Evolutionary conservation across 169 alveolate species (phyloP).

Genomic region (Eimeria brunetti): DNA sequence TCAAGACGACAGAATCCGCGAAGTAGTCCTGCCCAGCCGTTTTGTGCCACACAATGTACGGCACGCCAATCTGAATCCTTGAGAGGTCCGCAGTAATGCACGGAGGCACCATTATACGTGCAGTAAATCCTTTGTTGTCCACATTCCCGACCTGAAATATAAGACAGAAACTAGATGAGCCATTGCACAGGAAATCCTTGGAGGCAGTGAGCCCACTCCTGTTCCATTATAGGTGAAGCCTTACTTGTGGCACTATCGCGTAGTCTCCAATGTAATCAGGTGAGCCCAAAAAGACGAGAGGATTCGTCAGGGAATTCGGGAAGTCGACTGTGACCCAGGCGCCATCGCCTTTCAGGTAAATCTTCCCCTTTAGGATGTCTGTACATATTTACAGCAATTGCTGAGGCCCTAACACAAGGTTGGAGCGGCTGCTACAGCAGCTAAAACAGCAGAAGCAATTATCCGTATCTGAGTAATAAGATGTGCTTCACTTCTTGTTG

Average conservation of each 20-base stretch:
- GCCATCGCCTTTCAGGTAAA: constrained; percentile 53
- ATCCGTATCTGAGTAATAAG: not conserved
- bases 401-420: not conserved
- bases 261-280: constrained; percentile 63
- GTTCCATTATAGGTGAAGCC: not conserved
- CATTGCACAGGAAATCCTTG: not conserved
- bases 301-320: not conserved
- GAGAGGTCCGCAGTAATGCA: constrained; percentile 61
- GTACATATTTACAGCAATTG: not conserved
- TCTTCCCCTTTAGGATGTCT: constrained; percentile 56
- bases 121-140: constrained; percentile 48
- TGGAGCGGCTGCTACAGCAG: not conserved
- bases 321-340: constrained; percentile 53
- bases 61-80: constrained; percentile 16
- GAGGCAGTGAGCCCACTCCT: not conserved
- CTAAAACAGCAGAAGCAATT: not conserved
- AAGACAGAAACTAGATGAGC: not conserved
- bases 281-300: constrained; percentile 58
- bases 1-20: not conserved
- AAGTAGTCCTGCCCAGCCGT: constrained; percentile 51
- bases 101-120: constrained; percentile 46
- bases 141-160: constrained; percentile 44
- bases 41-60: constrained; percentile 32
- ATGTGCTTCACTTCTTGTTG: not conserved
- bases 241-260: constrained; percentile 44